A percentile compares a stretch with the other conserved stretches of the same genome.
These are phyloP conservation scores for Colletotrichum neosansevieriae DNA, from an alignment of 2,329 filamentous ascomycete genomes.

Conservation along the genomic window DNA sequence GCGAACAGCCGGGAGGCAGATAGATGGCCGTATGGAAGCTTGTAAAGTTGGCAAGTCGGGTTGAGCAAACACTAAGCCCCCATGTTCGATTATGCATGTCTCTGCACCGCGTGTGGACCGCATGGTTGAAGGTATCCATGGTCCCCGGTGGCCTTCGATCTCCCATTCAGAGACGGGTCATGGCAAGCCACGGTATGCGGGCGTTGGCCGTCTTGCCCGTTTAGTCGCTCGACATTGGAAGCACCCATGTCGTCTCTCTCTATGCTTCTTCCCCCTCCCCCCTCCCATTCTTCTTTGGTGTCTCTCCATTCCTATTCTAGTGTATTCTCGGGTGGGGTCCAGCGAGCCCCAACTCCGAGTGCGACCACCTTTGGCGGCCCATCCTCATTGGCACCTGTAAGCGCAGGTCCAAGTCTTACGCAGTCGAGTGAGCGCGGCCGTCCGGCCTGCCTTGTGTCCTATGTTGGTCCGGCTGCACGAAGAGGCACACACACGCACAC, in stretches of 20 bases:
- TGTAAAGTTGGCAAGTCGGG: slow-evolving; percentile 35
- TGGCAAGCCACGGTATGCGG: slow-evolving; percentile 42
- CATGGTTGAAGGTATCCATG: slow-evolving; percentile 40
- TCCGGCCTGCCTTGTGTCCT: slow-evolving; percentile 36
- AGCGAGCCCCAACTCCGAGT: slow-evolving; percentile 41
- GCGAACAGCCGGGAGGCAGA: slow-evolving; percentile 35
- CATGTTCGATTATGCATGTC: slow-evolving; percentile 36
- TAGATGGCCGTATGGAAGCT: slow-evolving; percentile 19
- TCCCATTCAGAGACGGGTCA: slow-evolving; percentile 31
- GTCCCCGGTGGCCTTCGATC: slow-evolving; percentile 13
- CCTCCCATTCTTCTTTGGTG: slow-evolving; percentile 13
- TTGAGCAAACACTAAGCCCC: slow-evolving; percentile 24
- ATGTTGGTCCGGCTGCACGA: slow-evolving; percentile 27
- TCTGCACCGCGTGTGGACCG: slow-evolving; percentile 42
- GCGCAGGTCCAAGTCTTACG: slow-evolving; percentile 51
- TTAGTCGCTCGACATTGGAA: slow-evolving; percentile 48
- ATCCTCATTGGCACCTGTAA: slow-evolving; percentile 61
- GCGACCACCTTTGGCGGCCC: slow-evolving; percentile 43
- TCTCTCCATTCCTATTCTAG: slow-evolving; percentile 37
- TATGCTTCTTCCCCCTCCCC: slow-evolving; percentile 23
- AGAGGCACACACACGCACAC: slow-evolving; percentile 8
- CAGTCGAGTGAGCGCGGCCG: slow-evolving; percentile 35
- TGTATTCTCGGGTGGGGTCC: slow-evolving; percentile 41
- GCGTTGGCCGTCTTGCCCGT: slow-evolving; percentile 48
- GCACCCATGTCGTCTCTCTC: slow-evolving; percentile 45